Evolutionary conservation across 352 stramenopile genomes (phyloP).

Genomic region (Peronospora belbahrii): DNA sequence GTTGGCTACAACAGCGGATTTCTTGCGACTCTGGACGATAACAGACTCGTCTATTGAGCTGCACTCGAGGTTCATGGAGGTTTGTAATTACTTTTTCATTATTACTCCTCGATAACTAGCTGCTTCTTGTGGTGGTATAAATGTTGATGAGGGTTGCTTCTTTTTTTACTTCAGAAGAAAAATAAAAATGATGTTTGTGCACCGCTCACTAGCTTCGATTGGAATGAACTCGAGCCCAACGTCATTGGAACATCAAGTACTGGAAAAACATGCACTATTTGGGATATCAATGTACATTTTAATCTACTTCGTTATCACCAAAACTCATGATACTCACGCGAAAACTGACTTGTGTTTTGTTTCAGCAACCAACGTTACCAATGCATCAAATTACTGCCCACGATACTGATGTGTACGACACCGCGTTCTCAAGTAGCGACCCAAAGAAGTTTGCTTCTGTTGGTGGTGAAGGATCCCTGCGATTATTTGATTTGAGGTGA

Average conservation of each 20-base stretch:
- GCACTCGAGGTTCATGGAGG: slow-evolving; percentile 64
- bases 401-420: slow-evolving; percentile 98
- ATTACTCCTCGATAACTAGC: no score
- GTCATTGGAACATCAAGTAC: slow-evolving; percentile 95
- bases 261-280: slow-evolving; percentile 98
- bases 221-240: slow-evolving; percentile 93
- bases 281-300: slow-evolving; percentile 90
- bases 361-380: slow-evolving; percentile 44
- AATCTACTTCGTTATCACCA: no score
- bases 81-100: slow-evolving; percentile 14
- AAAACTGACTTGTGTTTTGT: neutral
- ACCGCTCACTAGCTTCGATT: slow-evolving; percentile 97
- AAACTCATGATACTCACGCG: no score
- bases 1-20: slow-evolving; percentile 78
- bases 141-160: neutral
- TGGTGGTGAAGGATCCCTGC: slow-evolving; percentile 92
- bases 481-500: slow-evolving; percentile 95
- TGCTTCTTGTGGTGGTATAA: no score
- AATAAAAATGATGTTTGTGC: slow-evolving; percentile 87
- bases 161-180: slow-evolving; percentile 21
- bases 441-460: slow-evolving; percentile 94
- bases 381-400: slow-evolving; percentile 97
- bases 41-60: slow-evolving; percentile 68
- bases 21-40: slow-evolving; percentile 74
- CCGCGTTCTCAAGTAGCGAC: slow-evolving; percentile 92